A percentile compares a stretch with the other conserved stretches of the same genome.
These are phyloP conservation scores for Medicago arabica DNA, from an alignment of 306 rosid species.

Conservation along the genomic window DNA sequence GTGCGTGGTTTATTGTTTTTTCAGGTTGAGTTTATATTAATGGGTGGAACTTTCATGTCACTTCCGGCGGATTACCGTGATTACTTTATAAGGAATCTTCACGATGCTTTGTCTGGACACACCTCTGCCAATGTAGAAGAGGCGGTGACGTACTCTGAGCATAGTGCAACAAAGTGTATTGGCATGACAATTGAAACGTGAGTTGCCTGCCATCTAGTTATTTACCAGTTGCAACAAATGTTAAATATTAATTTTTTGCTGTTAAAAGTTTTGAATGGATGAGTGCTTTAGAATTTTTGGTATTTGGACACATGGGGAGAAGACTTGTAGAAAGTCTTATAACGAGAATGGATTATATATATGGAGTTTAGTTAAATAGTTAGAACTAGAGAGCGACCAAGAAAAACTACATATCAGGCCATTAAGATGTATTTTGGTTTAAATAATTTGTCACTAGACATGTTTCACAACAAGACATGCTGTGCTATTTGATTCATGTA, in stretches of 20 bases:
- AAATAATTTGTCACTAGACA: not conserved
- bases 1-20: constrained; percentile 41
- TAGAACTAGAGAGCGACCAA: not conserved
- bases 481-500: not conserved
- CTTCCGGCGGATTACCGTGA: constrained; percentile 94
- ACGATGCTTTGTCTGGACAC: constrained; percentile 95
- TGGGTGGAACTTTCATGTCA: constrained; percentile 99
- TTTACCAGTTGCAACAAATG: constrained; percentile 18
- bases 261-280: constrained; percentile 23
- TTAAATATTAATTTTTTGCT: not conserved
- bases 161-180: constrained; percentile 86
- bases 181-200: constrained; percentile 99
- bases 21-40: constrained; percentile 95
- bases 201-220: constrained; percentile 35
- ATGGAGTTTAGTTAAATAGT: not conserved
- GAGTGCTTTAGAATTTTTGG: not conserved
- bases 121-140: constrained; percentile 97
- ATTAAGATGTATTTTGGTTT: not conserved
- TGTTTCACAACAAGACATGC: constrained; percentile 1
- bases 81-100: constrained; percentile 89
- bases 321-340: not conserved
- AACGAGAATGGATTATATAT: not conserved
- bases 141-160: constrained; percentile 93
- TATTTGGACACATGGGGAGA: not conserved
- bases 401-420: not conserved